Percentiles rank a stretch among this genome's conserved stretches.
These are phyloP conservation scores for Plasmodium malariae DNA, from an alignment of 169 alveolate genomes.

Conservation along the genomic window DNA sequence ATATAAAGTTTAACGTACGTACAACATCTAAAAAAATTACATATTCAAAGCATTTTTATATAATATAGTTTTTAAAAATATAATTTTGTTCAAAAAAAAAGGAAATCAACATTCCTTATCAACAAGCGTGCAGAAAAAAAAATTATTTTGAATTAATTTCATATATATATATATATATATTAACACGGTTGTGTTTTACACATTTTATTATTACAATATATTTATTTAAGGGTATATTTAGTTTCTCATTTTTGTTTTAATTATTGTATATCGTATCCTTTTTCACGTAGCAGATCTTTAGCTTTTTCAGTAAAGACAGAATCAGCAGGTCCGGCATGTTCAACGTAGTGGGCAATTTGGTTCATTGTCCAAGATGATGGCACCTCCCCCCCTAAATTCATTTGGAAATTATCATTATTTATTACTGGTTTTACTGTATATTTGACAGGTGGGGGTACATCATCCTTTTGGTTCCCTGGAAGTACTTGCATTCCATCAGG, in stretches of 20 bases:
- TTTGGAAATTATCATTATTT: conserved; percentile 63
- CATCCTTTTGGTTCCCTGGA: conserved; percentile 45
- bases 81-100: no score
- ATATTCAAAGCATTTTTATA: no score
- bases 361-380: conserved; percentile 71
- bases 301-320: conserved; percentile 69
- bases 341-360: conserved; percentile 64
- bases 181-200: neutral
- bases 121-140: no score
- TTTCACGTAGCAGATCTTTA: conserved; percentile 50
- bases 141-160: no score
- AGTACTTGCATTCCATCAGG: conserved; percentile 55
- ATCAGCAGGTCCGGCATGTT: conserved; percentile 69
- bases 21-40: neutral
- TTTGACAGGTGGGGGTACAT: conserved; percentile 37
- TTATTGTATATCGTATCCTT: conserved; percentile 47
- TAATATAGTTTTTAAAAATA: no score
- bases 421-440: conserved; percentile 45
- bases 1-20: neutral
- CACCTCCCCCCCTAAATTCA: conserved; percentile 67
- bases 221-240: neutral
- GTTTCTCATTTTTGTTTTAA: conserved; percentile 5
- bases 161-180: neutral
- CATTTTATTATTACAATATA: neutral
- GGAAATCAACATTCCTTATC: no score